These are phyloP conservation scores for Periglandula ipomoeae DNA, from an alignment of 2,329 filamentous ascomycete genomes.

Conservation along the genomic window DNA sequence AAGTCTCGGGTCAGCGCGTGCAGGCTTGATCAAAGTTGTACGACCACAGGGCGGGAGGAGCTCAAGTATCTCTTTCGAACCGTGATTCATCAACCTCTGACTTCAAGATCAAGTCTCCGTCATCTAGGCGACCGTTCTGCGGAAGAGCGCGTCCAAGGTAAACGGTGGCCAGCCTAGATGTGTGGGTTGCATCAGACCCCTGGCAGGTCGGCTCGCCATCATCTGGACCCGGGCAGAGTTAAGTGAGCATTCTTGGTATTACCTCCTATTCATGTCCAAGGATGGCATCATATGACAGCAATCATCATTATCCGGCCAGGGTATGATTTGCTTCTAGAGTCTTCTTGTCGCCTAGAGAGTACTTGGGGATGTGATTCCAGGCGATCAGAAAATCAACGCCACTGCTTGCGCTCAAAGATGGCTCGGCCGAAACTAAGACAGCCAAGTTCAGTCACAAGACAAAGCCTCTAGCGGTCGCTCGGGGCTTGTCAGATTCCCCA, in stretches of 20 bases:
- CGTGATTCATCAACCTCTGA: too few species aligned
- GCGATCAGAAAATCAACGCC: too few species aligned
- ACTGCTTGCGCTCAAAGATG: too few species aligned
- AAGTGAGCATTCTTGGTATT: neutral
- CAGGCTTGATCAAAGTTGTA: neutral
- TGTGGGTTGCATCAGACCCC: neutral
- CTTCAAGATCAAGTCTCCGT: neutral
- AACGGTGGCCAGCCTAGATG: neutral
- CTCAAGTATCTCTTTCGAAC: too few species aligned
- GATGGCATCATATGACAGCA: conserved; percentile 7
- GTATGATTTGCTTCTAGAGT: too few species aligned
- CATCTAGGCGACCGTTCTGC: neutral
- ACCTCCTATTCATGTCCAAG: neutral
- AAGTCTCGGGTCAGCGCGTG: neutral
- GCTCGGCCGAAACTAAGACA: too few species aligned
- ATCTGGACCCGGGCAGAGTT: neutral
- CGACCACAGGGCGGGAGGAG: neutral
- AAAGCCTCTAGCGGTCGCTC: neutral
- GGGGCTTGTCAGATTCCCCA: neutral
- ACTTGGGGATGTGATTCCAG: too few species aligned
- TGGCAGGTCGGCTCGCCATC: neutral
- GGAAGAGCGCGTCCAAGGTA: neutral
- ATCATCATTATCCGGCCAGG: neutral
- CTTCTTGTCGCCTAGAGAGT: too few species aligned
- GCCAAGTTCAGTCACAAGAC: neutral